A percentile compares a stretch with the other conserved stretches of the same genome.
phyloP scores from a whole-genome alignment of 1,284 basidiomycete species.

The Cystobasidium pallidum region DNA sequence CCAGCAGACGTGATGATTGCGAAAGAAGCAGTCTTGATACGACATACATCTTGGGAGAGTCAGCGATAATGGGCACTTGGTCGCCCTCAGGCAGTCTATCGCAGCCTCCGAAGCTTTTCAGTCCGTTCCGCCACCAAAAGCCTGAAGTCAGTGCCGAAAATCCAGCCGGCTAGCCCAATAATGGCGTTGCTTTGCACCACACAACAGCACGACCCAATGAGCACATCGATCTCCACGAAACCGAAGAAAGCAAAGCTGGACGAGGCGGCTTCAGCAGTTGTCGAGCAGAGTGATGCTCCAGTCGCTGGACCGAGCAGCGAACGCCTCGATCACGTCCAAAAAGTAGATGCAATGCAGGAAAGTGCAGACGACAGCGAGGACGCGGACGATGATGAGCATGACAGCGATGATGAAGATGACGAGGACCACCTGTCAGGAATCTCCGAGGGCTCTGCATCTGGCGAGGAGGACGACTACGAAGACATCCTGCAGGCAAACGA shows the following conservation, averaged over 20 bases:
- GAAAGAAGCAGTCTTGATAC: neutral
- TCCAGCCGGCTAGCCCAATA: neutral
- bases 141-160: constrained; percentile 2
- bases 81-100: neutral
- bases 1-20: neutral
- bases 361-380: constrained; percentile 7
- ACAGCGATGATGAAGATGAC: constrained; percentile 16
- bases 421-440: constrained; percentile 43
- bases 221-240: neutral
- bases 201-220: constrained; percentile 4
- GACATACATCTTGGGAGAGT: too few relatives aligned
- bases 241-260: constrained; percentile 29
- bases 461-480: constrained; percentile 43
- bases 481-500: constrained; percentile 48
- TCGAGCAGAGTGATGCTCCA: neutral
- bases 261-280: neutral
- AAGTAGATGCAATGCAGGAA: constrained; percentile 7
- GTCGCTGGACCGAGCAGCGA: constrained; percentile 42
- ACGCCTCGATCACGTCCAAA: constrained; percentile 28
- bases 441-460: constrained; percentile 27
- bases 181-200: neutral
- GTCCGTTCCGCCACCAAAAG: neutral
- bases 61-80: too few relatives aligned
- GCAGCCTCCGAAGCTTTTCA: neutral
- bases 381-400: constrained; percentile 35